Conservation (phyloP, 805 yeast genomes). For the Saccharomycopsis oosterbeekiorum region DNA sequence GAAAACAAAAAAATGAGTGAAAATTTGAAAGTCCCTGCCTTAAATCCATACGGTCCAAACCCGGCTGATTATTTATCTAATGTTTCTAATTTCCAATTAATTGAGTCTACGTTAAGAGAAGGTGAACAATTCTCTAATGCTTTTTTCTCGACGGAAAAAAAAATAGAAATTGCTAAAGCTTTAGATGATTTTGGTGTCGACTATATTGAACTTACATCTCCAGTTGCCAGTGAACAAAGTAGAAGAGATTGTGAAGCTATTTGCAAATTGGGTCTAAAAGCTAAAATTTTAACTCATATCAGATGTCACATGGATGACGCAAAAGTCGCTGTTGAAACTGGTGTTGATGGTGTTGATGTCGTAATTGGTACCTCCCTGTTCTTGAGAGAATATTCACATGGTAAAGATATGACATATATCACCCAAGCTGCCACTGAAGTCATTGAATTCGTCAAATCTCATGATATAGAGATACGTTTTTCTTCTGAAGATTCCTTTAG, state of each 20-base stretch:
- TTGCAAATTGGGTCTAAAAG: slow-evolving; percentile 91
- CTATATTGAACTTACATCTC: slow-evolving; percentile 94
- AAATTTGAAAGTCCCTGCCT: slow-evolving; percentile 28
- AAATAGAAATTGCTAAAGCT: slow-evolving; percentile 94
- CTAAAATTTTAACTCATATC: slow-evolving; percentile 92
- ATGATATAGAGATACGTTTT: slow-evolving; percentile 94
- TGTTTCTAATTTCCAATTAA: slow-evolving; percentile 79
- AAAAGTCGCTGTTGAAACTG: slow-evolving; percentile 91
- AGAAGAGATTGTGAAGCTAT: slow-evolving; percentile 94
- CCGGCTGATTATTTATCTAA: slow-evolving; percentile 89
- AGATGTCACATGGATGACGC: slow-evolving; percentile 99
- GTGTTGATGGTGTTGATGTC: slow-evolving; percentile 98
- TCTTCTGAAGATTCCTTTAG: slow-evolving; percentile 97
- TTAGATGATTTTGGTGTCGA: slow-evolving; percentile 97
- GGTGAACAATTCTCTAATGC: slow-evolving; percentile 99
- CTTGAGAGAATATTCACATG: slow-evolving; percentile 89
- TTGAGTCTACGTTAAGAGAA: slow-evolving; percentile 93
- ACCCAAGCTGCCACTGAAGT: slow-evolving; percentile 95
- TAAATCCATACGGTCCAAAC: slow-evolving; percentile 90
- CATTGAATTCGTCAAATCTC: slow-evolving; percentile 91
- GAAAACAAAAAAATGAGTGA: slow-evolving; percentile 35
- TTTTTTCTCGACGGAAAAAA: slow-evolving; percentile 87
- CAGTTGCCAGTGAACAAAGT: slow-evolving; percentile 94
- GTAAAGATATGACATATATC: slow-evolving; percentile 97
- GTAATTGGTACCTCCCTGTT: slow-evolving; percentile 96